Evolutionary conservation across 768 basidiomycete species (phyloP).

Genomic region (Boletus reticulatus): DNA sequence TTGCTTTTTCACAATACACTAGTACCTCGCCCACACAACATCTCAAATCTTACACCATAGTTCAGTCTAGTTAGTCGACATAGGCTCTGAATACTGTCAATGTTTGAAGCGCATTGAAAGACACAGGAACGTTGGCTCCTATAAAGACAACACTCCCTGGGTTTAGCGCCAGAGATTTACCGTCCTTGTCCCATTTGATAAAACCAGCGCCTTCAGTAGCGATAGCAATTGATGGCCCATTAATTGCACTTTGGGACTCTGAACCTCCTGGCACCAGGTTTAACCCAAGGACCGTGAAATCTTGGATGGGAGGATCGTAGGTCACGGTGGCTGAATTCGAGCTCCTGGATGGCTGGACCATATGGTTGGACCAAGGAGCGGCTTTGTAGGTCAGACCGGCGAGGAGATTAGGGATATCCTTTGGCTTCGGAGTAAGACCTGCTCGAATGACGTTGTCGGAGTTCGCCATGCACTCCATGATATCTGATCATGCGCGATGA

Average conservation of each 20-base stretch:
- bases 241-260: constrained; percentile 60
- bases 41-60: neutral
- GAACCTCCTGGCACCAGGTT: constrained; percentile 42
- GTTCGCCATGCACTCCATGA: constrained; percentile 99
- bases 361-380: constrained; percentile 63
- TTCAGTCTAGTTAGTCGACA: constrained; percentile 14
- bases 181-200: constrained; percentile 46
- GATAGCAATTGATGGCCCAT: constrained; percentile 85
- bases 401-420: constrained; percentile 90
- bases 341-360: constrained; percentile 61
- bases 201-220: constrained; percentile 66
- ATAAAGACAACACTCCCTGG: constrained; percentile 82
- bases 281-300: constrained; percentile 83
- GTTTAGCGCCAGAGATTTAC: constrained; percentile 39
- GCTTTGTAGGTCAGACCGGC: constrained; percentile 83
- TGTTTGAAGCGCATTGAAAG: constrained; percentile 38
- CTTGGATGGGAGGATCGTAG: constrained; percentile 91
- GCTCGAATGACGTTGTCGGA: constrained; percentile 99
- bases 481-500: constrained; percentile 52
- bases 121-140: constrained; percentile 63
- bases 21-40: neutral
- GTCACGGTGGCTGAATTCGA: constrained; percentile 41
- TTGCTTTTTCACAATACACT: neutral
- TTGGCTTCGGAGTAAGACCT: constrained; percentile 93
- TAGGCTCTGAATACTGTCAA: constrained; percentile 31